phyloP scores from a whole-genome alignment of 1,284 basidiomycete genomes.

The Crepidotus sp. region DNA sequence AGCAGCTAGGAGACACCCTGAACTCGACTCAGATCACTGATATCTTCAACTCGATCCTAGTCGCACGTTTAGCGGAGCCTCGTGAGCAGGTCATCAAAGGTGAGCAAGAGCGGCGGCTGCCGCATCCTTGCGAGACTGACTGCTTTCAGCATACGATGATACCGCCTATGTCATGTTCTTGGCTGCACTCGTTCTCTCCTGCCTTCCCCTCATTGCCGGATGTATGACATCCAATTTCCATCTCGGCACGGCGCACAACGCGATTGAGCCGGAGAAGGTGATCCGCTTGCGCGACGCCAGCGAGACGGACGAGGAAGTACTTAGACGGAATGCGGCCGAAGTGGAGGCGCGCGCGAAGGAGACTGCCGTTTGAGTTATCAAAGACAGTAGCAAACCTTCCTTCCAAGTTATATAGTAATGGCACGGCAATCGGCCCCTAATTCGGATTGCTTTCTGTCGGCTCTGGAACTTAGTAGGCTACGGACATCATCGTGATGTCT shows the following conservation, averaged over 20 bases:
- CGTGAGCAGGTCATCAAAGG: slow-evolving; percentile 9
- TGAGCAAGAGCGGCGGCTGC: background rate
- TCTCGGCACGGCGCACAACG: slow-evolving; percentile 9
- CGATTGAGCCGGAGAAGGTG: slow-evolving; percentile 9
- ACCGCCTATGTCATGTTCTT: slow-evolving; percentile 2
- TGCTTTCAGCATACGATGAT: slow-evolving; percentile 2
- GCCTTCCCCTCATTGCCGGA: slow-evolving; percentile 6
- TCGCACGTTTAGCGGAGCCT: slow-evolving; percentile 9
- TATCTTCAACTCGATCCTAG: slow-evolving; percentile 8
- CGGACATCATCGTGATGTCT: no score
- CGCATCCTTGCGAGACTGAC: background rate
- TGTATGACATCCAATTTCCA: slow-evolving; percentile 10
- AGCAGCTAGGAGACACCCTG: slow-evolving; percentile 8
- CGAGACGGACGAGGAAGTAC: slow-evolving; percentile 7
- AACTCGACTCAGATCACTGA: slow-evolving; percentile 10
- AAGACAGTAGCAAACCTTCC: no score
- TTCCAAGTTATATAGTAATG: no score
- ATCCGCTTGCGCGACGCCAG: background rate
- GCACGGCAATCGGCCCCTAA: no score
- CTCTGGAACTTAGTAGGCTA: no score
- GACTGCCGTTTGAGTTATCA: background rate
- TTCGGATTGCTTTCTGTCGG: no score
- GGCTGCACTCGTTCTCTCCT: slow-evolving; percentile 6
- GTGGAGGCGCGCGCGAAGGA: background rate
- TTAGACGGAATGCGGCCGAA: slow-evolving; percentile 1